phyloP scores from a whole-genome alignment of 371 early-diverging fungal genomes.

The Dichotomocladium elegans region DNA sequence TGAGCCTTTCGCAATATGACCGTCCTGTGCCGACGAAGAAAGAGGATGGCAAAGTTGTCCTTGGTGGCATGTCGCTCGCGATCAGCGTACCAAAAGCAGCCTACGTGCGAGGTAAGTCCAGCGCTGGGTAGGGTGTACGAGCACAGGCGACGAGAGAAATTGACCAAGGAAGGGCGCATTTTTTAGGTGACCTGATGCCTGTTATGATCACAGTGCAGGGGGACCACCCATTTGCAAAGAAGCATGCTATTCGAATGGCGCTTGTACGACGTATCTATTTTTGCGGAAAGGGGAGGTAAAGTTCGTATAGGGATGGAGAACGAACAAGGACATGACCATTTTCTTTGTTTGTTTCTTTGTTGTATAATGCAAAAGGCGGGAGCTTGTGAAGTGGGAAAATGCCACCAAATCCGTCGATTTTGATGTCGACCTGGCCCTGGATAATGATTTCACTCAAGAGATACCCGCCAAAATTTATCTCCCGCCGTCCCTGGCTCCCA shows the following conservation, averaged over 20 bases:
- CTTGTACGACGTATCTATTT: slow-evolving; percentile 11
- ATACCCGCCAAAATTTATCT: slow-evolving; percentile 21
- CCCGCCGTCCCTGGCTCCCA: slow-evolving; percentile 28
- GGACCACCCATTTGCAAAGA: slow-evolving; percentile 8
- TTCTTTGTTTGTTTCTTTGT: too few relatives aligned
- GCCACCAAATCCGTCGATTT: background rate
- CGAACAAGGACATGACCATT: background rate
- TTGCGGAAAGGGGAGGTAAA: slow-evolving; percentile 14
- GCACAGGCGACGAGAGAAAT: background rate
- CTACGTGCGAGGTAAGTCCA: slow-evolving; percentile 40
- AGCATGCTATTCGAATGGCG: slow-evolving; percentile 8
- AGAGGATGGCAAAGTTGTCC: slow-evolving; percentile 11
- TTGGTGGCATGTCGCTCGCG: background rate
- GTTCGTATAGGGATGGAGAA: background rate
- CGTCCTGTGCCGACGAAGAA: slow-evolving; percentile 15
- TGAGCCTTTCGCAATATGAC: slow-evolving; percentile 18
- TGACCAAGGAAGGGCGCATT: background rate
- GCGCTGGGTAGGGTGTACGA: background rate
- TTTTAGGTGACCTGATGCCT: slow-evolving; percentile 38
- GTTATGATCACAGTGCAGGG: slow-evolving; percentile 29
- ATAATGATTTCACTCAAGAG: slow-evolving; percentile 14
- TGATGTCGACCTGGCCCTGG: slow-evolving; percentile 23
- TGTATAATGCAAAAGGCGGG: too few relatives aligned
- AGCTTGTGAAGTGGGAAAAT: background rate
- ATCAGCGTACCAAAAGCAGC: slow-evolving; percentile 31